Conservation (phyloP, 2,329 filamentous ascomycete species). For the Penicillium sp. region DNA sequence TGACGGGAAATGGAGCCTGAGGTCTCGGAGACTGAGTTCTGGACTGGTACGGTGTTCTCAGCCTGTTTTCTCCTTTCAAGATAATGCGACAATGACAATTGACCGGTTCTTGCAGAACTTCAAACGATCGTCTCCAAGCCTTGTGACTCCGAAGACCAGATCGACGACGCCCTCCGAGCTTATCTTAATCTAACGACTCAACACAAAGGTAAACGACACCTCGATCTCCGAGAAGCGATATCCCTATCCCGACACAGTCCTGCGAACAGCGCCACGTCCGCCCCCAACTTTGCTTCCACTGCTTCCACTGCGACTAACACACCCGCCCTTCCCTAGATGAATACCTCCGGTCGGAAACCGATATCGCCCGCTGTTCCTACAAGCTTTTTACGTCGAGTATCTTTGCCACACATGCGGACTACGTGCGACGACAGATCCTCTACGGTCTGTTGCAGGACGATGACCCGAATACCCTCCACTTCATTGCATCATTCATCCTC, state of each 20-base stretch:
- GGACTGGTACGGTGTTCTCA: slow-evolving; percentile 64
- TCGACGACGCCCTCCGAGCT: slow-evolving; percentile 81
- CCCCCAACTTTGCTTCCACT: not conserved
- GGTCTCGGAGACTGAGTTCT: slow-evolving; percentile 77
- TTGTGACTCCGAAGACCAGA: slow-evolving; percentile 61
- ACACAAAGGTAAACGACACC: slow-evolving; percentile 56
- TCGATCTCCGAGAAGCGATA: not conserved
- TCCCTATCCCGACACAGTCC: not conserved
- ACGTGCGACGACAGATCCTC: slow-evolving; percentile 89
- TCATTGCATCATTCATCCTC: slow-evolving; percentile 78
- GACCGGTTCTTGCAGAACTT: slow-evolving; percentile 51
- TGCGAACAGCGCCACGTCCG: not conserved
- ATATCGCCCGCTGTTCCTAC: slow-evolving; percentile 76
- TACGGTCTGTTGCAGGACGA: slow-evolving; percentile 88
- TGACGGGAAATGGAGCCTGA: slow-evolving; percentile 63
- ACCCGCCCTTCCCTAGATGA: slow-evolving; percentile 50
- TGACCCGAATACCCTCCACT: slow-evolving; percentile 72
- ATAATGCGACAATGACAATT: slow-evolving; percentile 9
- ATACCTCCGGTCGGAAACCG: slow-evolving; percentile 72
- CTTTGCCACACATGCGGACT: slow-evolving; percentile 72
- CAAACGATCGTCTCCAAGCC: slow-evolving; percentile 61
- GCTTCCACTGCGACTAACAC: slow-evolving; percentile 8
- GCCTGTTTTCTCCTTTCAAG: not conserved
- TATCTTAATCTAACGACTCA: slow-evolving; percentile 77
- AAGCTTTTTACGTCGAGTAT: slow-evolving; percentile 72